phyloP scores from a whole-genome alignment of 2,329 filamentous ascomycete species.

The Zalaria obscura region DNA sequence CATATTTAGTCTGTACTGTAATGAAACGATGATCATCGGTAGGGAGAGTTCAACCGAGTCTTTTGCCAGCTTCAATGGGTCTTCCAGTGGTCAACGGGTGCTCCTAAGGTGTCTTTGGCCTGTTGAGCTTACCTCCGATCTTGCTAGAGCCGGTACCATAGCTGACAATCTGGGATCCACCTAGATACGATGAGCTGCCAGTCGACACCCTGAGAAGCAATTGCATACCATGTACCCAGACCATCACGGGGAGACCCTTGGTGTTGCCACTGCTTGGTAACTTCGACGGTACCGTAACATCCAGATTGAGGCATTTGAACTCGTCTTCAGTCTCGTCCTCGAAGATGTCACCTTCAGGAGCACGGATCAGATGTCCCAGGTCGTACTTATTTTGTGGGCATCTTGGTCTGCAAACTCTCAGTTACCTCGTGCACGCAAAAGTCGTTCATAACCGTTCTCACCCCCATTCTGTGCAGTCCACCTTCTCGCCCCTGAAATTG shows the following conservation, averaged over 20 bases:
- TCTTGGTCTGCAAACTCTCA: constrained; percentile 12
- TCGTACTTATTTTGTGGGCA: constrained; percentile 29
- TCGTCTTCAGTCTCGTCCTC: constrained; percentile 25
- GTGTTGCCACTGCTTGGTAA: not conserved
- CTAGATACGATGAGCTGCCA: constrained; percentile 6
- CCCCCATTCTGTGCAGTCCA: constrained; percentile 10
- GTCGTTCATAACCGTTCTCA: too few relatives aligned
- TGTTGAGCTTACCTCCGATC: constrained; percentile 21
- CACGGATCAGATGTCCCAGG: constrained; percentile 28
- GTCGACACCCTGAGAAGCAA: too few relatives aligned
- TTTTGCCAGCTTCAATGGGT: constrained; percentile 4
- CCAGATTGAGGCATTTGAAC: constrained; percentile 29
- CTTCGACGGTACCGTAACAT: constrained; percentile 19
- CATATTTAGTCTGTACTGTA: constrained; percentile 30
- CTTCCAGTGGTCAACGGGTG: not conserved
- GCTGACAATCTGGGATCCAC: constrained; percentile 31
- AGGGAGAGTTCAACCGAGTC: constrained; percentile 20
- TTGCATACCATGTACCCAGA: constrained; percentile 26
- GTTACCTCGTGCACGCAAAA: too few relatives aligned
- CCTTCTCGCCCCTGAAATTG: constrained; percentile 10
- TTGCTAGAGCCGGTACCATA: constrained; percentile 28
- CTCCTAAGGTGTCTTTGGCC: not conserved
- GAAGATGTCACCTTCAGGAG: constrained; percentile 18
- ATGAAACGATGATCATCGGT: constrained; percentile 27
- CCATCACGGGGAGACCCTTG: constrained; percentile 22